Conservation (phyloP, 2,329 filamentous ascomycete genomes). For the Trichoderma sp. region DNA sequence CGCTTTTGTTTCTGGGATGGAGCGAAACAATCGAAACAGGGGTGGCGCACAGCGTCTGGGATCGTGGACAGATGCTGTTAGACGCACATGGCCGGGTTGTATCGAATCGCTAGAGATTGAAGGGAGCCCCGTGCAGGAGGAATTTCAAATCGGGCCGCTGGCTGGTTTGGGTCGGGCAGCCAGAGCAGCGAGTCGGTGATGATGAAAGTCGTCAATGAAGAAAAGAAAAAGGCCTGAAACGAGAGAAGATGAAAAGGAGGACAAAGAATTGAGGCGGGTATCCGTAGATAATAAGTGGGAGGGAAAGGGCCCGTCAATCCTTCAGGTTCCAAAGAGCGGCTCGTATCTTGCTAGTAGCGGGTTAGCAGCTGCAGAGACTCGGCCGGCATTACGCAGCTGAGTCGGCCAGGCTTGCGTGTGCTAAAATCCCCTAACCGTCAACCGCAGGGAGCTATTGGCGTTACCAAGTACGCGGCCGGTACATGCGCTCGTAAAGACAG, state of each 20-base stretch:
- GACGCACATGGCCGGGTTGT: constrained; percentile 10
- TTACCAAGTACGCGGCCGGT: background rate
- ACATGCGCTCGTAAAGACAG: background rate
- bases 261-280: background rate
- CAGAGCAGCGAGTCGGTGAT: background rate
- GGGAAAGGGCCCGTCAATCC: background rate
- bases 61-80: constrained; percentile 13
- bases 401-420: background rate
- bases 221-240: background rate
- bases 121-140: background rate
- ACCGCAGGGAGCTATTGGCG: background rate
- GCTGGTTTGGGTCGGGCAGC: background rate
- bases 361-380: constrained; percentile 7
- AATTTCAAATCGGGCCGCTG: background rate
- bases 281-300: background rate
- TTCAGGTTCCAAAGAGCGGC: background rate
- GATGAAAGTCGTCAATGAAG: background rate
- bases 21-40: background rate
- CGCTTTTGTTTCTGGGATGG: background rate
- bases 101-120: background rate
- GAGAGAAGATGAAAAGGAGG: constrained; percentile 2
- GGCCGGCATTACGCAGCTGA: constrained; percentile 12
- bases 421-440: background rate
- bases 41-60: constrained; percentile 1
- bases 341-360: background rate